Evolutionary conservation across 2,329 filamentous ascomycete species (phyloP).

Genomic region (Hypoxylon sp.): DNA sequence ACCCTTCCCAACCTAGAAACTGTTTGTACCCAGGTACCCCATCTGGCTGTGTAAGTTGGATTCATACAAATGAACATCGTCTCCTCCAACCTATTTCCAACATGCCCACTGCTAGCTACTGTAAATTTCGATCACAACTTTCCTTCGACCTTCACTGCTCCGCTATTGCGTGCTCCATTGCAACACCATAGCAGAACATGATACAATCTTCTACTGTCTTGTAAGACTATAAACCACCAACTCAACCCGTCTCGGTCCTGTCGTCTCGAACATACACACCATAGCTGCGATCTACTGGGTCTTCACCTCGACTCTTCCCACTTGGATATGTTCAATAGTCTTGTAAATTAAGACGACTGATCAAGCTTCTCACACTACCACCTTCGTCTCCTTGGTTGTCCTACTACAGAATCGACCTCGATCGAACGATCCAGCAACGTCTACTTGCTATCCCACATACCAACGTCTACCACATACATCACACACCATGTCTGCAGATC

Average conservation of each 20-base stretch:
- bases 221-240: constrained; percentile 36
- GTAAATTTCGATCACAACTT: constrained; percentile 39
- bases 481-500: constrained; percentile 66
- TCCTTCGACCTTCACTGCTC: constrained; percentile 34
- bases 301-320: constrained; percentile 27
- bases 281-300: constrained; percentile 30
- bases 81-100: constrained; percentile 48
- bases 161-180: constrained; percentile 41
- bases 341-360: constrained; percentile 35
- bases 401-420: constrained; percentile 23
- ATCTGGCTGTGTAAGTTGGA: constrained; percentile 46
- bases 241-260: constrained; percentile 24
- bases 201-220: constrained; percentile 41
- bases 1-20: constrained; percentile 41
- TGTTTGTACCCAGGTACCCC: constrained; percentile 43
- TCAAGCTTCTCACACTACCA: constrained; percentile 14
- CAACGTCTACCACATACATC: constrained; percentile 40
- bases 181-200: constrained; percentile 41
- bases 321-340: constrained; percentile 35
- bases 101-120: constrained; percentile 33
- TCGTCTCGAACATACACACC: constrained; percentile 29
- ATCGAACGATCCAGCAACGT: constrained; percentile 19
- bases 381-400: constrained; percentile 8
- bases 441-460: constrained; percentile 28
- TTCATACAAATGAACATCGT: constrained; percentile 53